phyloP scores from a whole-genome alignment of 192 early-diverging fungal genomes.

The Chytriomyces confervae region DNA sequence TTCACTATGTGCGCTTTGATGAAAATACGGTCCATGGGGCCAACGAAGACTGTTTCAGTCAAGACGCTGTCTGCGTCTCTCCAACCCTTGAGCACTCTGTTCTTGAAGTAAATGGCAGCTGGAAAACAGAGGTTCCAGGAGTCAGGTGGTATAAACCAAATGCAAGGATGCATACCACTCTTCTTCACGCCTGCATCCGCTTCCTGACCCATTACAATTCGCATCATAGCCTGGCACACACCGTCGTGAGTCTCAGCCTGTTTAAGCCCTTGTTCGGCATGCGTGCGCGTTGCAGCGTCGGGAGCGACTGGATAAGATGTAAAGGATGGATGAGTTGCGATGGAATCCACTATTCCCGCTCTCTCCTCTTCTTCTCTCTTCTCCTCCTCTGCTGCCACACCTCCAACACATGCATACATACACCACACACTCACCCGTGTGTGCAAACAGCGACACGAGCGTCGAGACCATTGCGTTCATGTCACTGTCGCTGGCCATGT shows the following conservation, averaged over 20 bases:
- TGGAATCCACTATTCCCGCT: too few relatives aligned
- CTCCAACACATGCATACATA: too few relatives aligned
- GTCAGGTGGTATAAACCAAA: not conserved
- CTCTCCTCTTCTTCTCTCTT: too few relatives aligned
- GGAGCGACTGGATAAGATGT: constrained; percentile 62
- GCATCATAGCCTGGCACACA: constrained; percentile 56
- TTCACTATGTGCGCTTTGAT: constrained; percentile 78
- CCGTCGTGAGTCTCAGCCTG: constrained; percentile 54
- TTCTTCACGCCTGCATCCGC: constrained; percentile 43
- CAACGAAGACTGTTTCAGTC: constrained; percentile 60
- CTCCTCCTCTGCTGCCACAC: too few relatives aligned
- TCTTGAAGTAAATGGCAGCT: constrained; percentile 90
- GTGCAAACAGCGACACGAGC: not conserved
- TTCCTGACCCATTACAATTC: constrained; percentile 36
- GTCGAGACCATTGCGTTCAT: not conserved
- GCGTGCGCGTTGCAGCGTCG: constrained; percentile 78
- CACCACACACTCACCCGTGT: not conserved
- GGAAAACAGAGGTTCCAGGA: not conserved
- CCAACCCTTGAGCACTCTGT: constrained; percentile 79
- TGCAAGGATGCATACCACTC: constrained; percentile 36
- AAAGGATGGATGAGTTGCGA: too few relatives aligned
- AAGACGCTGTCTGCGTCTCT: constrained; percentile 41
- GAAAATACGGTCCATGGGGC: constrained; percentile 63
- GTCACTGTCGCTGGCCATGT: not conserved
- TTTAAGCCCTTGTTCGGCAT: constrained; percentile 82